Base-by-base conservation (phyloP, 2,329 filamentous ascomycete species). In the Sodiomyces alkalinus region DNA sequence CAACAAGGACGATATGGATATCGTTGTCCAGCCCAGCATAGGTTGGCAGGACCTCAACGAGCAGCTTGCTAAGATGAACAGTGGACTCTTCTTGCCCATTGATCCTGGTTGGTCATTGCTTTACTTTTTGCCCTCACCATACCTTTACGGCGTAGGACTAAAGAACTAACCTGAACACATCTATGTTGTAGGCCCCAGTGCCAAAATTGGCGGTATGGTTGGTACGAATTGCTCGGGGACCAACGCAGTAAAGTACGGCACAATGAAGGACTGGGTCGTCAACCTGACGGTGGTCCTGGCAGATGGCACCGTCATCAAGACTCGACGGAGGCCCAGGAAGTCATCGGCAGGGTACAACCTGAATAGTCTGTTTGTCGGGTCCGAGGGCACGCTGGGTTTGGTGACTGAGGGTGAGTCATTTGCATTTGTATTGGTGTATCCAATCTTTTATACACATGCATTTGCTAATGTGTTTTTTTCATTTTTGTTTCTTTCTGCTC, bases 41-140 rank as follows among this genome's bases (percentile, higher is more conserved):
- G 77, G 79, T n/a, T 94, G 85, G 85, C 85, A 92, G 66, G 73
- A 80, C 29, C 56, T 94, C 33, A 94, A 94, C 43, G 72, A 78
- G 38, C 56, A 70, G 41, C 48, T 75, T 25, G 63, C 73, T 27
- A 25, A 25, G 43, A 70, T 78, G 51, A 63, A 69, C 21, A 75
- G 70, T 4, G 81, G 81, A 0, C 67, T 94, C 2, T 93, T 93
- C 56, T 92, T 93, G 47, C 86, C 86, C 1, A 75, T 92, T 9
- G 86, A 94, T 44, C 86, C 86, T 9, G 80, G 80, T 48, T 40
- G 37, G 57, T 48, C 9, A n/a, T n/a, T n/a, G n/a, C n/a, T n/a
- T n/a, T n/a, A n/a, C n/a, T n/a, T n/a, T n/a, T n/a, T n/a, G n/a
- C n/a, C n/a, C n/a, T n/a, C n/a, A n/a, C n/a, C n/a, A n/a, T n/a